Percentiles rank a stretch among this genome's conserved stretches.
These are phyloP conservation scores for Aristolochia californica DNA, from an alignment of 164 flowering plant genomes.

Conservation along the genomic window DNA sequence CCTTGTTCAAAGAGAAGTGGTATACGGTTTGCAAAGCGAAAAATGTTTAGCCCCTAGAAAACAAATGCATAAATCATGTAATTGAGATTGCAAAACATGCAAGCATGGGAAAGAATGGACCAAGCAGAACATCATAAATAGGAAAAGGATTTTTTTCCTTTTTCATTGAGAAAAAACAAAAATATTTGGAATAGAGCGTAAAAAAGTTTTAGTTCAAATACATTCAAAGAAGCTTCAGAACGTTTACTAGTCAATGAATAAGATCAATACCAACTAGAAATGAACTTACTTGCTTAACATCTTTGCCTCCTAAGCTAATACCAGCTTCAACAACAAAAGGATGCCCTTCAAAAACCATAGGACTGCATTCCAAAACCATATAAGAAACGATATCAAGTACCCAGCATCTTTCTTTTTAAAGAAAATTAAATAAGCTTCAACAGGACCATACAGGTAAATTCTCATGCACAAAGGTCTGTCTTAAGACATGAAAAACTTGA, in stretches of 20 bases:
- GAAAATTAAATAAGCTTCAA: too few relatives aligned
- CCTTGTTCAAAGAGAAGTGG: conserved; percentile 99
- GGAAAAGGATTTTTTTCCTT: too few relatives aligned
- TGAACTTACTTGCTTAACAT: conserved; percentile 96
- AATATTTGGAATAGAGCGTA: too few relatives aligned
- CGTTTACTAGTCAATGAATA: too few relatives aligned
- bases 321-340: conserved; percentile 99
- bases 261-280: too few relatives aligned
- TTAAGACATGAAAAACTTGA: not conserved
- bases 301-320: conserved; percentile 94
- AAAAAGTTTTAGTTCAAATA: too few relatives aligned
- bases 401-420: too few relatives aligned
- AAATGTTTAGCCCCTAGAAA: conserved; percentile 81
- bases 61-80: not conserved
- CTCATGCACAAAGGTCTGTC: not conserved
- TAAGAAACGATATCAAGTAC: not conserved
- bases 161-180: too few relatives aligned
- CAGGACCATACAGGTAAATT: not conserved
- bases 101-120: too few relatives aligned
- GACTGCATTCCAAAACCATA: conserved; percentile 32
- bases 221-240: too few relatives aligned
- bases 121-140: too few relatives aligned
- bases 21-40: too few relatives aligned
- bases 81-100: not conserved
- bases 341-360: conserved; percentile 98